phyloP scores from a whole-genome alignment of 1,284 basidiomycete species.

The Xerocomus amazonicus region DNA sequence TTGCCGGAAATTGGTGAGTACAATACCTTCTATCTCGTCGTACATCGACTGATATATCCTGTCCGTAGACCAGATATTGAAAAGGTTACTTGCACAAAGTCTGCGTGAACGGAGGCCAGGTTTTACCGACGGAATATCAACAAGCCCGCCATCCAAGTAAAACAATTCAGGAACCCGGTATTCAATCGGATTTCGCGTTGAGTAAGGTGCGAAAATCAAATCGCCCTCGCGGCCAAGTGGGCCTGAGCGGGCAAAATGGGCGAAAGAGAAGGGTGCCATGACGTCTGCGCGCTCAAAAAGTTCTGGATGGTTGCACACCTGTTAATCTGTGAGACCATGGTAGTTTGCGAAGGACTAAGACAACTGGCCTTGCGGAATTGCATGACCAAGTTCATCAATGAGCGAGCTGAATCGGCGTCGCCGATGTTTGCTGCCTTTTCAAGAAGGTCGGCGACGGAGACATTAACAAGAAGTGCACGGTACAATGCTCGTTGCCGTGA shows the following conservation, averaged over 20 bases:
- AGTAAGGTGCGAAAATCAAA: conserved; percentile 78
- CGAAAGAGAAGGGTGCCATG: conserved; percentile 87
- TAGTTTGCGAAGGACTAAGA: background rate
- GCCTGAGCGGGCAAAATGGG: conserved; percentile 78
- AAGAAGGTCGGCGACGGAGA: conserved; percentile 92
- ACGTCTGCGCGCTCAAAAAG: conserved; percentile 98
- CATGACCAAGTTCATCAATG: conserved; percentile 99
- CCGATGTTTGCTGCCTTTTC: conserved; percentile 88
- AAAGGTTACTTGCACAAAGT: conserved; percentile 64
- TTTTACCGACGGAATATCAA: conserved; percentile 63
- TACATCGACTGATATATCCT: conserved; percentile 75
- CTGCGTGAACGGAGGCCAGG: conserved; percentile 56
- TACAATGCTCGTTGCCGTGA: conserved; percentile 94
- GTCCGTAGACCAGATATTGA: conserved; percentile 90
- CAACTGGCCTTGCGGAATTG: conserved; percentile 89
- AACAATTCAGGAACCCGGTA: conserved; percentile 74
- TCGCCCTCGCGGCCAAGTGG: conserved; percentile 86
- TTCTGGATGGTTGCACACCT: conserved; percentile 99
- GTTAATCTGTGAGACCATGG: conserved; percentile 6
- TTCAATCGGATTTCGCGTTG: conserved; percentile 85
- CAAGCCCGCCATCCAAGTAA: conserved; percentile 76
- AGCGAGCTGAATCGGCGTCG: conserved; percentile 87
- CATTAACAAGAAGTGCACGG: conserved; percentile 85
- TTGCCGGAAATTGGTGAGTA: background rate
- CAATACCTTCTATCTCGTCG: conserved; percentile 52